Percentiles rank a stretch among this genome's conserved stretches.
Conservation (phyloP, 768 basidiomycete species). For the Suillus subluteus region DNA sequence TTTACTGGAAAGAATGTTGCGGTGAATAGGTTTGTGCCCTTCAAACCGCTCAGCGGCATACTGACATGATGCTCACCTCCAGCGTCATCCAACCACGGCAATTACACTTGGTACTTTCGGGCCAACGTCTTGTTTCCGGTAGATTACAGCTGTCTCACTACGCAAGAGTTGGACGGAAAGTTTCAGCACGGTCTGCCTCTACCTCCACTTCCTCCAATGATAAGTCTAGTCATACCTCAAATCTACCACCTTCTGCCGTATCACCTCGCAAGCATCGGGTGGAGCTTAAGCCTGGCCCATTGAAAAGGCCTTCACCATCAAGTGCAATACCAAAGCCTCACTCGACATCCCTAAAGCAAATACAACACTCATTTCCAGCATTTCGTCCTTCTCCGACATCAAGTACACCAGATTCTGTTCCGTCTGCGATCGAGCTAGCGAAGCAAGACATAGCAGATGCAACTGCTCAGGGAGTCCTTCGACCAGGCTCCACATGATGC, state of each 20-base stretch:
- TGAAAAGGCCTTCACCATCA: slow-evolving; percentile 44
- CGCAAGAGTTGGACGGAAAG: background rate
- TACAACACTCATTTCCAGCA: slow-evolving; percentile 30
- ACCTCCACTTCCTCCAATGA: slow-evolving; percentile 29
- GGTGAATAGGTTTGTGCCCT: slow-evolving; percentile 39
- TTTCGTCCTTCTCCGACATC: slow-evolving; percentile 25
- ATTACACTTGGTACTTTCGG: slow-evolving; percentile 1
- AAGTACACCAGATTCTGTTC: slow-evolving; percentile 20
- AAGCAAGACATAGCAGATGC: slow-evolving; percentile 70
- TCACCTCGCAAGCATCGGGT: slow-evolving; percentile 46
- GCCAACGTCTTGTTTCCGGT: slow-evolving; percentile 16
- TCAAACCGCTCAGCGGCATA: background rate
- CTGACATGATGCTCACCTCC: background rate
- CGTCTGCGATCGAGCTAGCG: slow-evolving; percentile 49
- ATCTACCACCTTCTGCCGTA: slow-evolving; percentile 28
- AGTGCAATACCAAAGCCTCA: slow-evolving; percentile 23
- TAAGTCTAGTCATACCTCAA: slow-evolving; percentile 23
- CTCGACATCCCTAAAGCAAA: slow-evolving; percentile 29
- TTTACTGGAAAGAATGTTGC: slow-evolving; percentile 41
- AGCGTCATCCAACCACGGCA: slow-evolving; percentile 1
- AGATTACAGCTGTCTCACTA: slow-evolving; percentile 2
- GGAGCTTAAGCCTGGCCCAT: slow-evolving; percentile 66
- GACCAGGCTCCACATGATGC: slow-evolving; percentile 67
- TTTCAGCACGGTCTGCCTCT: slow-evolving; percentile 17
- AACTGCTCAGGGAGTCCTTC: slow-evolving; percentile 66